Percentiles rank a stretch among this genome's conserved stretches.
Conservation (phyloP, 768 basidiomycete species). For the Collybia sp. region DNA sequence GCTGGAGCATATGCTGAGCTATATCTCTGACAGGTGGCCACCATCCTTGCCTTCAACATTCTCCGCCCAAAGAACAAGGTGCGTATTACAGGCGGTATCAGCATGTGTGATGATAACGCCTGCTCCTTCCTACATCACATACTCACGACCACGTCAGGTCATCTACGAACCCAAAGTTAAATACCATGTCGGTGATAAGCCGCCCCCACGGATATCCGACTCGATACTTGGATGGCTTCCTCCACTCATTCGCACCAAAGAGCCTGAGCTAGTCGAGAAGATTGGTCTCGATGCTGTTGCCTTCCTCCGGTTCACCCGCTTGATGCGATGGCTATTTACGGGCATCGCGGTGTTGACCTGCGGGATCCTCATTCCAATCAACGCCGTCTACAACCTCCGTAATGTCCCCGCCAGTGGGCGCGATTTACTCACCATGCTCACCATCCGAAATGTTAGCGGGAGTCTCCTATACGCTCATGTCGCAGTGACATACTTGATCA, state of each 20-base stretch:
- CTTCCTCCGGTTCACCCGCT: constrained; percentile 87
- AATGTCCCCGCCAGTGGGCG: constrained; percentile 46
- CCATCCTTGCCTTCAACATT: constrained; percentile 73
- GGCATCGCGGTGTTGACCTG: constrained; percentile 61
- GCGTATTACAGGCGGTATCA: constrained; percentile 6
- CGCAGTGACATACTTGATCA: constrained; percentile 77
- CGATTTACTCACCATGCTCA: constrained; percentile 73
- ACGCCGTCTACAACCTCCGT: constrained; percentile 77
- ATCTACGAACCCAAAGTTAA: constrained; percentile 94
- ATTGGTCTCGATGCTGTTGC: constrained; percentile 91
- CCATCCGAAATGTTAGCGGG: constrained; percentile 78
- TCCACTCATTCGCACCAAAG: constrained; percentile 77
- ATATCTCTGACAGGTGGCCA: constrained; percentile 41
- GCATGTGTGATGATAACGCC: no score
- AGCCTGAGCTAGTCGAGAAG: constrained; percentile 85
- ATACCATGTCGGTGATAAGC: constrained; percentile 75
- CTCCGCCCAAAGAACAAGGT: constrained; percentile 90
- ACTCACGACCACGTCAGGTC: constrained; percentile 38
- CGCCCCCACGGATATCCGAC: constrained; percentile 77
- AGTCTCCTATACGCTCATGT: constrained; percentile 80
- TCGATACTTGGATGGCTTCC: constrained; percentile 88
- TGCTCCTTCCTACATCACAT: background rate
- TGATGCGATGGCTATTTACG: constrained; percentile 73
- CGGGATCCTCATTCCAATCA: constrained; percentile 79
- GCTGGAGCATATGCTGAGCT: background rate